phyloP scores from a whole-genome alignment of 257 asterid species.

The Solanum virginianum region DNA sequence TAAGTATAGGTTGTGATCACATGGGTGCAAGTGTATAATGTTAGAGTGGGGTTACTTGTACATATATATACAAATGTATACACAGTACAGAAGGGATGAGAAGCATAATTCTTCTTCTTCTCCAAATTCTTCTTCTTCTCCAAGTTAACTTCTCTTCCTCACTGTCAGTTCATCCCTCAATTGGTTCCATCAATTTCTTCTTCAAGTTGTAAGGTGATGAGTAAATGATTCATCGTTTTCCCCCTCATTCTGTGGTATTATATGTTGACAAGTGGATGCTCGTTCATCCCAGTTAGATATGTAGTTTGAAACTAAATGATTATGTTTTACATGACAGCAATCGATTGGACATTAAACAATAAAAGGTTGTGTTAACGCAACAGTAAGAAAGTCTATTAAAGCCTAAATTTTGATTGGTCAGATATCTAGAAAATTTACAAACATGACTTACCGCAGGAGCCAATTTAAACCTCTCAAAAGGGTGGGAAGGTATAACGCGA shows the following conservation, averaged over 20 bases:
- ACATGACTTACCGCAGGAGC: neutral
- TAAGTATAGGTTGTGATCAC: too few relatives aligned
- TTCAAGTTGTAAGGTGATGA: neutral
- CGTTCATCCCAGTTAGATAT: neutral
- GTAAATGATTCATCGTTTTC: neutral
- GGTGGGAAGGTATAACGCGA: neutral
- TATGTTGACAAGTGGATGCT: neutral
- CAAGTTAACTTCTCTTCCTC: too few relatives aligned
- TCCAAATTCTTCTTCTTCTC: too few relatives aligned
- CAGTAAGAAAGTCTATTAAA: neutral
- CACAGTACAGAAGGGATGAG: too few relatives aligned
- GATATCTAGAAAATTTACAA: neutral
- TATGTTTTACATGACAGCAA: neutral
- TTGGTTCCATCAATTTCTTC: too few relatives aligned
- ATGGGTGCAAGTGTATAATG: too few relatives aligned
- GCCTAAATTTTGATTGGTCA: neutral
- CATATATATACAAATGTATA: too few relatives aligned
- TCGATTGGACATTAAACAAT: neutral
- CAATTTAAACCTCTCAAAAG: neutral
- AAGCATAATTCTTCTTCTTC: too few relatives aligned
- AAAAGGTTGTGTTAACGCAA: neutral
- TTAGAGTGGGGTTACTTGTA: too few relatives aligned
- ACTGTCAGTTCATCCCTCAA: too few relatives aligned
- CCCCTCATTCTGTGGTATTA: neutral
- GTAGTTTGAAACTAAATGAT: neutral